phyloP scores from a whole-genome alignment of 108 stramenopile genomes.

The Aurantiochytrium sp. region DNA sequence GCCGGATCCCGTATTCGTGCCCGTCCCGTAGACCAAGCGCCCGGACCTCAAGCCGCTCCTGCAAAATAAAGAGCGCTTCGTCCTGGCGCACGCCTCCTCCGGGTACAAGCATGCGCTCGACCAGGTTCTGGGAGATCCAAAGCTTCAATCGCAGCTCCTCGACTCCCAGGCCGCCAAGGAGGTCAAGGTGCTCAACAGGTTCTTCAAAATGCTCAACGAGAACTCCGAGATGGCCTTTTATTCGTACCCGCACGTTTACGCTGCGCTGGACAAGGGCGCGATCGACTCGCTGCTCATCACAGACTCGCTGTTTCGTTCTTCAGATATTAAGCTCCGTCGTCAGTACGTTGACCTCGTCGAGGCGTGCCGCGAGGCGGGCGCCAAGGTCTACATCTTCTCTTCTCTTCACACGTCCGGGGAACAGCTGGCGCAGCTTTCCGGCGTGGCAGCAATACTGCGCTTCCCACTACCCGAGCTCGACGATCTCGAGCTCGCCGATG shows the following conservation, averaged over 20 bases:
- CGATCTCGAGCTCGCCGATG: not conserved
- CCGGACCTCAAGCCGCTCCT: slow-evolving; percentile 51
- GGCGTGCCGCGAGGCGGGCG: slow-evolving; percentile 73
- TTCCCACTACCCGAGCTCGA: slow-evolving; percentile 78
- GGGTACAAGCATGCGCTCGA: slow-evolving; percentile 93
- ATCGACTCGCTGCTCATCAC: slow-evolving; percentile 84
- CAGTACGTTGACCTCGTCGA: slow-evolving; percentile 84
- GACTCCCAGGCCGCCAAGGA: slow-evolving; percentile 82
- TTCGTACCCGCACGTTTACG: slow-evolving; percentile 63
- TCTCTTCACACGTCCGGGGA: slow-evolving; percentile 87
- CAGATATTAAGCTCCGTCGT: slow-evolving; percentile 67
- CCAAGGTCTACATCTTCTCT: slow-evolving; percentile 76
- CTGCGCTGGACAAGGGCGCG: slow-evolving; percentile 77
- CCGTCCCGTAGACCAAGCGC: not conserved
- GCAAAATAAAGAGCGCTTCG: slow-evolving; percentile 86
- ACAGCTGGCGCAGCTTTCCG: slow-evolving; percentile 81
- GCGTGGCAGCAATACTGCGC: slow-evolving; percentile 86
- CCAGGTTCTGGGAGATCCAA: slow-evolving; percentile 79
- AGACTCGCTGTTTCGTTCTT: slow-evolving; percentile 81
- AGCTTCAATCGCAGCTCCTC: slow-evolving; percentile 68
- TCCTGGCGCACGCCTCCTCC: slow-evolving; percentile 78
- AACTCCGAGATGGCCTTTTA: slow-evolving; percentile 89
- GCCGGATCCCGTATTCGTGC: too few species aligned
- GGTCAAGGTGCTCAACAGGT: slow-evolving; percentile 76
- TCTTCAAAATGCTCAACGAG: slow-evolving; percentile 80